phyloP scores from a whole-genome alignment of 768 basidiomycete genomes.

The Phlebiopsis flavidoalba region DNA sequence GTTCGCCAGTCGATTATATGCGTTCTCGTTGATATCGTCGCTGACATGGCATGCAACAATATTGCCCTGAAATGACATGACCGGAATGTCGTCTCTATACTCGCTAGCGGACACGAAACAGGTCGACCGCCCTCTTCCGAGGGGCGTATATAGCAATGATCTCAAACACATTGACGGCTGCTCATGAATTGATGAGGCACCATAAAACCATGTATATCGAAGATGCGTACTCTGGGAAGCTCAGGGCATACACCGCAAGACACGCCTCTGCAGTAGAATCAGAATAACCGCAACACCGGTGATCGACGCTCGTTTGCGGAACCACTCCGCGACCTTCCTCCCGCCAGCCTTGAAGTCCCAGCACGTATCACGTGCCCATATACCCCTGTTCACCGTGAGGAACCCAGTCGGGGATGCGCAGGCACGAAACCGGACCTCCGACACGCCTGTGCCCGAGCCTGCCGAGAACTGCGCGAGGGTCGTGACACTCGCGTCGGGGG shows the following conservation, averaged over 20 bases:
- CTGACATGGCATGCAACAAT: constrained; percentile 48
- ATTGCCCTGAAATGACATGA: constrained; percentile 45
- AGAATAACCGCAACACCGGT: constrained; percentile 43
- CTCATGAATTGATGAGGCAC: constrained; percentile 1
- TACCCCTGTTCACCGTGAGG: constrained; percentile 49
- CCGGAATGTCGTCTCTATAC: constrained; percentile 35
- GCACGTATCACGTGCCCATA: constrained; percentile 57
- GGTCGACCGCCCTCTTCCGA: neutral
- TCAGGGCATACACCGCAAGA: constrained; percentile 43
- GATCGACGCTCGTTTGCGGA: constrained; percentile 46
- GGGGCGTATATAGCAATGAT: constrained; percentile 31
- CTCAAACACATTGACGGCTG: constrained; percentile 21
- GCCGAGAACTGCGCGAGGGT: constrained; percentile 15
- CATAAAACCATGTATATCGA: neutral
- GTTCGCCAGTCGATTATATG: constrained; percentile 53
- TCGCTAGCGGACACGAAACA: constrained; percentile 11
- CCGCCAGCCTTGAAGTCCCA: constrained; percentile 37
- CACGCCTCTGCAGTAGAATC: constrained; percentile 39
- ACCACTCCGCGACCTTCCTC: constrained; percentile 45
- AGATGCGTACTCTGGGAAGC: constrained; percentile 20
- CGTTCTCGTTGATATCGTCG: constrained; percentile 45
- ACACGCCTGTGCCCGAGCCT: constrained; percentile 38
- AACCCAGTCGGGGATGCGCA: constrained; percentile 35
- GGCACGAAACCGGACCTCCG: constrained; percentile 50
- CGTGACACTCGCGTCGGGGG: constrained; percentile 7